Evolutionary conservation across 768 basidiomycete species (phyloP).

Genomic region (Pleurotus pulmonarius): DNA sequence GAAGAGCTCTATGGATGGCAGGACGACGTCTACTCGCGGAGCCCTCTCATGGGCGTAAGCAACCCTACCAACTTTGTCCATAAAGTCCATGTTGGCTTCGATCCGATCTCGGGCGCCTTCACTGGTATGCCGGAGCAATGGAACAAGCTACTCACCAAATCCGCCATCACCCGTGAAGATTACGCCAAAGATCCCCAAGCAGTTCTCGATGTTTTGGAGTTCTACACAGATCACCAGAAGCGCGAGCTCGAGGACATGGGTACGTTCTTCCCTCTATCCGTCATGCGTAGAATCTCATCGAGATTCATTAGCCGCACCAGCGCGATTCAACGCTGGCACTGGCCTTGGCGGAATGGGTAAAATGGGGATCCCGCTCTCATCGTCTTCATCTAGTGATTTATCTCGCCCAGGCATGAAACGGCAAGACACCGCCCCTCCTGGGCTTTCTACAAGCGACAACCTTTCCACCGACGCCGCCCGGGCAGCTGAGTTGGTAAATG

Average conservation of each 20-base stretch:
- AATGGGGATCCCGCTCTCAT: conserved; percentile 26
- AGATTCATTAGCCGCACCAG: conserved; percentile 44
- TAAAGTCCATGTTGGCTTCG: conserved; percentile 97
- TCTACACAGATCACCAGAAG: conserved; percentile 97
- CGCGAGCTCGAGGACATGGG: conserved; percentile 74
- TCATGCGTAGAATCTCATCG: conserved; percentile 13
- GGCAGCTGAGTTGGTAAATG: conserved; percentile 63
- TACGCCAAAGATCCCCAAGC: conserved; percentile 97
- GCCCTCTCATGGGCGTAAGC: conserved; percentile 89
- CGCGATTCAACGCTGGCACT: conserved; percentile 88
- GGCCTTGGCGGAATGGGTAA: conserved; percentile 77
- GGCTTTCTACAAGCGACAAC: conserved; percentile 30
- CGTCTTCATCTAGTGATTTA: conserved; percentile 20
- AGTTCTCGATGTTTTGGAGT: conserved; percentile 95
- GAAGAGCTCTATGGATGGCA: conserved; percentile 99
- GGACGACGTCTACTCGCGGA: conserved; percentile 91
- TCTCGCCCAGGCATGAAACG: conserved; percentile 25
- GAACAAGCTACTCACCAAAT: conserved; percentile 94
- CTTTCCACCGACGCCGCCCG: conserved; percentile 49
- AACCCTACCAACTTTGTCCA: conserved; percentile 98
- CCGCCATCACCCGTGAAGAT: conserved; percentile 96
- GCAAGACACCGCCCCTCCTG: conserved; percentile 39
- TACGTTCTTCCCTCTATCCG: conserved; percentile 20
- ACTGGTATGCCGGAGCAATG: conserved; percentile 98
- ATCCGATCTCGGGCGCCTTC: conserved; percentile 90